phyloP scores from a whole-genome alignment of 1,284 basidiomycete species.

The Sporisorium sorghi region DNA sequence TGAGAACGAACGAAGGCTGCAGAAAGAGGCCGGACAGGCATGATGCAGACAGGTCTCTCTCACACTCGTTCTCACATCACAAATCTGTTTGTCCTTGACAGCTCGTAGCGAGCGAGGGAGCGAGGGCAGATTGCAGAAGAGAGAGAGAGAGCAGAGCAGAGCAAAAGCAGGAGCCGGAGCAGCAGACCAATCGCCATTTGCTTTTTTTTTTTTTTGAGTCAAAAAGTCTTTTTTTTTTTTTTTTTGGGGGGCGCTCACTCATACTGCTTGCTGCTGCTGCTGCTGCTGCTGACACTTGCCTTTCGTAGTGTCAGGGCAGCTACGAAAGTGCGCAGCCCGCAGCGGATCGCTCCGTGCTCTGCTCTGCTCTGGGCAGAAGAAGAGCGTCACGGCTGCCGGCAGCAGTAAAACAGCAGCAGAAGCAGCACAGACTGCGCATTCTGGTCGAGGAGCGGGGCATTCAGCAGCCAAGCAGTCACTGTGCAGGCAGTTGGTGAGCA shows the following conservation, averaged over 20 bases:
- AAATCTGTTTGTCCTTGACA: slow-evolving; percentile 16
- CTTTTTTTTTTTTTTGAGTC: neutral
- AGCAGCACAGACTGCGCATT: neutral
- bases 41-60: neutral
- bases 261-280: too few species aligned
- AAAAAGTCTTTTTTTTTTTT: neutral
- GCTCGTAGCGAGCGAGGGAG: slow-evolving; percentile 37
- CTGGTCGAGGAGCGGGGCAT: neutral
- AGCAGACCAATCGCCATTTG: slow-evolving; percentile 1
- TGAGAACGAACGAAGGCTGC: neutral
- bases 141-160: too few species aligned
- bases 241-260: neutral
- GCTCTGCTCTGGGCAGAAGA: too few species aligned
- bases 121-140: slow-evolving; percentile 37
- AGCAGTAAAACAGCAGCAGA: neutral
- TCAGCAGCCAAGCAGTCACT: neutral
- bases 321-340: neutral
- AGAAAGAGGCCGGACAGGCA: slow-evolving; percentile 21
- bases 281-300: neutral
- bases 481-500: neutral
- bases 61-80: too few species aligned
- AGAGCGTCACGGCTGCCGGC: neutral
- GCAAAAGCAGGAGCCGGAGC: neutral
- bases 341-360: neutral
- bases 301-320: neutral